Evolutionary conservation across 1,284 basidiomycete species (phyloP).

Genomic region (Rhizoctonia solani): DNA sequence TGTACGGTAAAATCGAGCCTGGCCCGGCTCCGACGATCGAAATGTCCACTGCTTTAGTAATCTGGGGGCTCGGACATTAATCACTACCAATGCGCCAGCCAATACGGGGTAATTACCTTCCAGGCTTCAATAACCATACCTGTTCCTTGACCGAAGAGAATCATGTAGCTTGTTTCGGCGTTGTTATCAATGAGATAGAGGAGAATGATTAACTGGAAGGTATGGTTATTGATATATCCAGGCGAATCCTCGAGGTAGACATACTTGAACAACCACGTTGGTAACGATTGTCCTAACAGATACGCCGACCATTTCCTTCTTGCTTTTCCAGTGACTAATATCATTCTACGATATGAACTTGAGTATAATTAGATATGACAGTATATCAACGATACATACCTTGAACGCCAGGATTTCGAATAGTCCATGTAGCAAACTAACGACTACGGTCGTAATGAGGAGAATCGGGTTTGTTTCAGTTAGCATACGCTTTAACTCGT

Average conservation of each 20-base stretch:
- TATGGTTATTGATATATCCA: neutral
- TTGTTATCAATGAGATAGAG: slow-evolving; percentile 95
- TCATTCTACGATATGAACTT: slow-evolving; percentile 58
- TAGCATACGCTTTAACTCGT: slow-evolving; percentile 92
- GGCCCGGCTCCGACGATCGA: slow-evolving; percentile 60
- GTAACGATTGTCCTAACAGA: slow-evolving; percentile 85
- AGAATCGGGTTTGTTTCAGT: slow-evolving; percentile 94
- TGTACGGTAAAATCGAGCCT: slow-evolving; percentile 76
- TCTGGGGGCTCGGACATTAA: slow-evolving; percentile 45
- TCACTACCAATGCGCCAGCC: slow-evolving; percentile 42
- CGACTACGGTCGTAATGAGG: slow-evolving; percentile 70
- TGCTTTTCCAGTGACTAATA: slow-evolving; percentile 92
- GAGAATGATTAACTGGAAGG: slow-evolving; percentile 68
- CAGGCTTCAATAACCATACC: slow-evolving; percentile 93
- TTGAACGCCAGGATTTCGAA: slow-evolving; percentile 97
- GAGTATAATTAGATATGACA: neutral
- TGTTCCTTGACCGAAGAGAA: slow-evolving; percentile 84
- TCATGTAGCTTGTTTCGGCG: slow-evolving; percentile 95
- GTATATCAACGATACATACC: slow-evolving; percentile 22
- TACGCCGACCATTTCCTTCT: slow-evolving; percentile 84
- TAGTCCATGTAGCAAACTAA: slow-evolving; percentile 85
- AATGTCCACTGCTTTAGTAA: slow-evolving; percentile 88
- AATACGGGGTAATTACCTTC: slow-evolving; percentile 65
- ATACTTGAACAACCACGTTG: slow-evolving; percentile 83
- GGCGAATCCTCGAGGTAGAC: slow-evolving; percentile 10